Conservation (phyloP, 1,139 yeast species). For the Suhomyces maxii region DNA sequence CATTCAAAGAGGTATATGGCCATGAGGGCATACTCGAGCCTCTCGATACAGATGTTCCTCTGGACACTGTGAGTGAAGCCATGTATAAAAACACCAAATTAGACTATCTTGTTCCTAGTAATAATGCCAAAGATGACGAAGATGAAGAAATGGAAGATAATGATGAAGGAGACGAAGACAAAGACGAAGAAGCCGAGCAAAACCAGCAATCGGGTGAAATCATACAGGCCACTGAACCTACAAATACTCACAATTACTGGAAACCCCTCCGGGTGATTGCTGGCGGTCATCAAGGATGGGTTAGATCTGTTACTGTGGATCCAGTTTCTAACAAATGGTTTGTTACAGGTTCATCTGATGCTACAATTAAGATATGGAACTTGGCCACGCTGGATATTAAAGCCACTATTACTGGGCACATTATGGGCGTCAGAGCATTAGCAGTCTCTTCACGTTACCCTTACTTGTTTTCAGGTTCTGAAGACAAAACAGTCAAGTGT, state of each 20-base stretch:
- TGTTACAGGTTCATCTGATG: constrained; percentile 86
- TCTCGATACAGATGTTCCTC: constrained; percentile 27
- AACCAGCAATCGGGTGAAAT: neutral
- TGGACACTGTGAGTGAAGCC: constrained; percentile 34
- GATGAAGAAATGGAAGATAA: constrained; percentile 3
- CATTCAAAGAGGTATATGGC: constrained; percentile 7
- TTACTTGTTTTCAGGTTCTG: constrained; percentile 88
- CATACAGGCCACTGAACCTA: neutral
- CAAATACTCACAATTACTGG: constrained; percentile 41
- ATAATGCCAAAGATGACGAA: neutral
- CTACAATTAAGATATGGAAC: constrained; percentile 92
- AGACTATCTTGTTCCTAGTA: constrained; percentile 18
- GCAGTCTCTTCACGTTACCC: constrained; percentile 76
- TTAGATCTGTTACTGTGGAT: constrained; percentile 74
- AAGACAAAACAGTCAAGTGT: constrained; percentile 91
- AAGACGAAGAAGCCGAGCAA: neutral
- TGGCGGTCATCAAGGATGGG: constrained; percentile 92
- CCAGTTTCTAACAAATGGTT: constrained; percentile 85
- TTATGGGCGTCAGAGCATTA: constrained; percentile 82
- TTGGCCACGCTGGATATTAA: constrained; percentile 68
- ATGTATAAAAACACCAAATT: constrained; percentile 32
- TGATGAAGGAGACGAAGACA: neutral
- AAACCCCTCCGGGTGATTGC: constrained; percentile 69
- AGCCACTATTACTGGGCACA: constrained; percentile 84
- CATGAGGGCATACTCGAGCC: constrained; percentile 6